phyloP scores from a whole-genome alignment of 345 rosid genomes.

The Sisymbrium altissimum region DNA sequence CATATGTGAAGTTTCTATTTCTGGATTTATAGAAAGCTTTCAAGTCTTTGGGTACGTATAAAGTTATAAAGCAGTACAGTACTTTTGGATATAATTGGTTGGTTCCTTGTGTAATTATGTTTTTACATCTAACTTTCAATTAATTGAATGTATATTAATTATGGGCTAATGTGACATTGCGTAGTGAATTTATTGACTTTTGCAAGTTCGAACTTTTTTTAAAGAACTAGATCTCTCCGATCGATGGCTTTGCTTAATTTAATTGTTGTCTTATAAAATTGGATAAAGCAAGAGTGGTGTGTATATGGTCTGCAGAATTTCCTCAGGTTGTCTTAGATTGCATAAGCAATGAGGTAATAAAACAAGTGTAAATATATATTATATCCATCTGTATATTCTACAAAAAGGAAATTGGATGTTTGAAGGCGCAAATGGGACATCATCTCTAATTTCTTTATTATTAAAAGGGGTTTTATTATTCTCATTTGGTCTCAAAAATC shows the following conservation, averaged over 20 bases:
- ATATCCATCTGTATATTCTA: background rate
- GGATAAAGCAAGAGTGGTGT: background rate
- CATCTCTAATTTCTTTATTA: background rate
- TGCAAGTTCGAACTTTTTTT: background rate
- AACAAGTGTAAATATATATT: background rate
- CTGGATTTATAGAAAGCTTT: background rate
- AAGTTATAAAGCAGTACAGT: background rate
- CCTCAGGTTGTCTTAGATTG: conserved; percentile 25
- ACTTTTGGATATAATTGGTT: background rate
- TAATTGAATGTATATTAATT: background rate
- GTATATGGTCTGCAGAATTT: conserved; percentile 12
- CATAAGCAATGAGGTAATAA: conserved; percentile 25
- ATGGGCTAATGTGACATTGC: background rate
- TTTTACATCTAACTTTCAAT: background rate
- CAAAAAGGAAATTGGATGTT: background rate
- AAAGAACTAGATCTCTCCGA: background rate
- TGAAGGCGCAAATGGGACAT: conserved; percentile 16
- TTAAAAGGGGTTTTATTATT: background rate
- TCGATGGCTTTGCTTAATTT: background rate
- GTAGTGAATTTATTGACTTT: background rate
- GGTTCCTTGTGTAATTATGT: background rate
- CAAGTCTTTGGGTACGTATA: background rate
- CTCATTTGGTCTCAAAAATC: conserved; percentile 6
- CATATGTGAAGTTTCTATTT: background rate
- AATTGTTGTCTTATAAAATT: background rate